Evolutionary conservation across 2,329 filamentous ascomycete genomes (phyloP), one percentile per base, ranked within the genome.

Genomic region (Spiromastix sp.): DNA sequence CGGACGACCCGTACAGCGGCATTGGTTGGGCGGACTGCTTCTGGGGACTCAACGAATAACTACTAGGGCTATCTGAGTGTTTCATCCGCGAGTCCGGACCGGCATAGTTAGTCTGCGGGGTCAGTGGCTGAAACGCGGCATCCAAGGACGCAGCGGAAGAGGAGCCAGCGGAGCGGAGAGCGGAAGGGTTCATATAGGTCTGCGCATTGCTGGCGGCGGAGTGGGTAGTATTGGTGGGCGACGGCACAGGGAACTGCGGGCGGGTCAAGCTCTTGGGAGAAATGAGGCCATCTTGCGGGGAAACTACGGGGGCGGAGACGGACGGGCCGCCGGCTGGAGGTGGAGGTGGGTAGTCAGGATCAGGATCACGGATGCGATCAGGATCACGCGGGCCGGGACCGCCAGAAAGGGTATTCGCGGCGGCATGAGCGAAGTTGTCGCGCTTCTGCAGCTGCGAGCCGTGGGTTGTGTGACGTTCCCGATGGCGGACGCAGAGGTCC

Each of bases 401-500:
- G 19, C 36, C 34, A 20, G 37, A 13, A 24, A 39, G 27, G 20
- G 36, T 42, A 15, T 47, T 46, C 24, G 45, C 47, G 26, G 50
- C 42, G 10, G 49, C 37, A 28, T 63, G 59, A 34, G 59, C 52
- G 41, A 66, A 65, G 36, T 55, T 54, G 42, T 69, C 65, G 40
- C 66, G 63, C 44, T 66, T 65, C 46, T 68, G 65, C 11, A 68
- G 48, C 43, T 68, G 65, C n/a, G 66, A 69, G 26, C 66, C 66
- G 37, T 64, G 60, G 19, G 81, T 82, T 9, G 78, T 83, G 59
- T 89, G 84, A 28, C 84, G 75, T 55, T 89, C 83, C 54, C 79
- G 74, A 59, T 91, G 84, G 27, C 84, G 79, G 52, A 91, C 81
- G 54, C 91, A 86, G 39, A 98, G 70, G 58, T 98, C 91, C 46